Conservation (phyloP, 2,329 filamentous ascomycete species). For the Sclerotinia nivalis region DNA sequence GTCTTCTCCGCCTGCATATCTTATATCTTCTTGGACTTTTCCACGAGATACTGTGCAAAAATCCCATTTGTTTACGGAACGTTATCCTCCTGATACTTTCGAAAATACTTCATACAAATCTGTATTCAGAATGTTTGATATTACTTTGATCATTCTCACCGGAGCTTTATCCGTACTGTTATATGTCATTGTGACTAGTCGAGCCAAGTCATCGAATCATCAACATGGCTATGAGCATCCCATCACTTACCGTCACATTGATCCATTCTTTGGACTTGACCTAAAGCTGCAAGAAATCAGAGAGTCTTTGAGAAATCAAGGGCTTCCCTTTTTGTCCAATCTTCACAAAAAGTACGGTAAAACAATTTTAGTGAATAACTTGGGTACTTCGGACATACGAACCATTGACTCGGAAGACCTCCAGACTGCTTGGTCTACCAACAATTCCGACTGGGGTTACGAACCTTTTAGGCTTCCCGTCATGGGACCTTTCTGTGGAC, state of each 20-base stretch:
- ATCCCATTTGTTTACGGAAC: too few species aligned
- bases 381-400: neutral
- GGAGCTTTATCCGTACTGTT: neutral
- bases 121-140: neutral
- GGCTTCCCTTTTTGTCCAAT: neutral
- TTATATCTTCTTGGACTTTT: neutral
- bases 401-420: conserved; percentile 11
- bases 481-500: conserved; percentile 14
- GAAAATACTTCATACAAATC: too few species aligned
- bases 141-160: neutral
- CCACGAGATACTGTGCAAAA: neutral
- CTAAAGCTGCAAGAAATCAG: conserved; percentile 12
- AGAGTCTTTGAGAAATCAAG: neutral
- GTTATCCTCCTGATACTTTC: neutral
- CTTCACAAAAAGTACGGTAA: conserved; percentile 14
- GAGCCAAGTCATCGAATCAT: neutral
- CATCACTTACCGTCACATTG: conserved; percentile 11
- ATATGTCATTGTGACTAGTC: neutral
- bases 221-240: neutral
- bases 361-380: neutral
- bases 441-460: conserved; percentile 12
- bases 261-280: conserved; percentile 16
- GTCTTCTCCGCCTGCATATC: neutral
- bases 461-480: conserved; percentile 10
- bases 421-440: conserved; percentile 3